Conservation (phyloP, 768 basidiomycete species). For the Boletus vinaceobasis region DNA sequence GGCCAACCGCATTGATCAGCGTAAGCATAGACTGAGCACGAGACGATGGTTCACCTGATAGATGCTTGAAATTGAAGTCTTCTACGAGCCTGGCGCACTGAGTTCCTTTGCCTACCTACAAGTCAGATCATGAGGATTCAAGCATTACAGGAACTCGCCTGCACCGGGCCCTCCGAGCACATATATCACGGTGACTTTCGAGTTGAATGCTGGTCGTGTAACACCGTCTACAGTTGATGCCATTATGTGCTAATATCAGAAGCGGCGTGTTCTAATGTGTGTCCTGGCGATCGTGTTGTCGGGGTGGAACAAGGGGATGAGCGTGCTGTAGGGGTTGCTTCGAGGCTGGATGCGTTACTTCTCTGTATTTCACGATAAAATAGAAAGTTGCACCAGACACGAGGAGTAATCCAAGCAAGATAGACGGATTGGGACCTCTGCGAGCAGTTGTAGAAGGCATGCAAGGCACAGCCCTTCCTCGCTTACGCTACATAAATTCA, state of each 20-base stretch:
- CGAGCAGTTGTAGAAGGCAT: conserved; percentile 21
- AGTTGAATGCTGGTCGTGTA: conserved; percentile 51
- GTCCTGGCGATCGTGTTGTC: conserved; percentile 34
- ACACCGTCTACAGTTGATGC: conserved; percentile 6
- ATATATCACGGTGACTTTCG: conserved; percentile 82
- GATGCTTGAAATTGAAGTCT: conserved; percentile 86
- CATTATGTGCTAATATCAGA: conserved; percentile 13
- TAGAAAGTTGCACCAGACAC: conserved; percentile 59
- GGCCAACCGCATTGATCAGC: conserved; percentile 3
- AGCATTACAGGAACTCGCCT: conserved; percentile 45
- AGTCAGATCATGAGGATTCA: conserved; percentile 4
- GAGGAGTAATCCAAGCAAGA: conserved; percentile 54
- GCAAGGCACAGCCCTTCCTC: background rate
- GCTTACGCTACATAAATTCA: background rate
- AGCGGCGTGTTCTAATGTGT: conserved; percentile 5
- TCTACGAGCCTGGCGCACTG: conserved; percentile 84
- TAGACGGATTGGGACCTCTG: conserved; percentile 57
- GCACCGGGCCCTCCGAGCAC: conserved; percentile 97
- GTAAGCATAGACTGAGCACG: conserved; percentile 3
- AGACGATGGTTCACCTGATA: conserved; percentile 64
- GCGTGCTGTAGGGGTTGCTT: conserved; percentile 57
- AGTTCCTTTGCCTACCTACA: conserved; percentile 82
- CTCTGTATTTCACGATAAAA: conserved; percentile 52
- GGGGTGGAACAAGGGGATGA: conserved; percentile 63
- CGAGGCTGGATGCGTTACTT: conserved; percentile 57